A percentile compares a stretch with the other conserved stretches of the same genome.
These are phyloP conservation scores for Colletotrichum gloeosporioides DNA, from an alignment of 2,329 filamentous ascomycete genomes.

Conservation along the genomic window DNA sequence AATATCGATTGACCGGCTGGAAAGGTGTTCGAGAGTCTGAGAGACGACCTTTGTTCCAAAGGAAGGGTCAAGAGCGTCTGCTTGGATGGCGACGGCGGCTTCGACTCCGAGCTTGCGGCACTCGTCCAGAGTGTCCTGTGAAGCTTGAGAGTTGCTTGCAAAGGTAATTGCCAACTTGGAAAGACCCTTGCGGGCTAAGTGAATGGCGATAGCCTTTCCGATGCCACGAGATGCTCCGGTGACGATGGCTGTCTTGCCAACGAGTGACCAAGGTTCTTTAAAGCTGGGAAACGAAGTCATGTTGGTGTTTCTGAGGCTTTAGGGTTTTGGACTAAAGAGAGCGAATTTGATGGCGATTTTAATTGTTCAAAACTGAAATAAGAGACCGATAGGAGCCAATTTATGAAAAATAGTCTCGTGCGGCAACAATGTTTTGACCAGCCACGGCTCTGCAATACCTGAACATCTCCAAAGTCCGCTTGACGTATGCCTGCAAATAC, in stretches of 20 bases:
- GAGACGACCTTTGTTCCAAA: neutral
- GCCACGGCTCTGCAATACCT: too few species aligned
- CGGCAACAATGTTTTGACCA: fast-evolving
- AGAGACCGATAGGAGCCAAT: fast-evolving
- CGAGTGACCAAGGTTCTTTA: neutral
- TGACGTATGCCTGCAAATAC: fast-evolving
- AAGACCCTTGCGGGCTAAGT: neutral
- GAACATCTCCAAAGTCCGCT: too few species aligned
- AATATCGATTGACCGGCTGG: neutral
- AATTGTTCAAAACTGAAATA: fast-evolving
- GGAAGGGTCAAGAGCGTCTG: neutral
- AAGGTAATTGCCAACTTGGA: neutral
- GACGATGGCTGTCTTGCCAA: neutral
- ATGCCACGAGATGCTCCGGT: neutral
- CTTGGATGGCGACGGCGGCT: neutral
- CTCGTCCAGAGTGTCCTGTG: neutral
- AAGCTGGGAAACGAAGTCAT: neutral
- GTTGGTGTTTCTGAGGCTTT: too few species aligned
- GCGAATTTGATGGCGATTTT: fast-evolving
- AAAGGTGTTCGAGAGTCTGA: neutral
- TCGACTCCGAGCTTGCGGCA: neutral
- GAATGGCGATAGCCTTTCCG: neutral
- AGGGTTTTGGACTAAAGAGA: fast-evolving
- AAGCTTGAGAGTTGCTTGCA: neutral
- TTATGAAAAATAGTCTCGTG: too few species aligned